phyloP scores from a whole-genome alignment of 108 stramenopile genomes.

The Ochromonas danica region DNA sequence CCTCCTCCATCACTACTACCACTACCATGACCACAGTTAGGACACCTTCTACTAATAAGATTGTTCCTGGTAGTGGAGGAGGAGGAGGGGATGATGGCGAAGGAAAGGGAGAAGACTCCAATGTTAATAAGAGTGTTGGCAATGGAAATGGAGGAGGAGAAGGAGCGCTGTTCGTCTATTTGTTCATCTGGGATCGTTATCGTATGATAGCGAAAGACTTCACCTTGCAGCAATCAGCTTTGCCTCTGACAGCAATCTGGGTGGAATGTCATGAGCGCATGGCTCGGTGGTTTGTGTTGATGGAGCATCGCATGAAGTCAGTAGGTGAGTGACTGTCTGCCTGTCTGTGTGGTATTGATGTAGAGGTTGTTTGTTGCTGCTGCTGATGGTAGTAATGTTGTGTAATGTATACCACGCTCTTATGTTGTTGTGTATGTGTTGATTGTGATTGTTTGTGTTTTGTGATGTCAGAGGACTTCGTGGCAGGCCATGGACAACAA shows the following conservation, averaged over 20 bases:
- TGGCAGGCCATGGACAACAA: conserved; percentile 7
- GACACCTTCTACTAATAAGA: too few relatives aligned
- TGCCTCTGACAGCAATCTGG: neutral
- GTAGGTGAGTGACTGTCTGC: conserved; percentile 1
- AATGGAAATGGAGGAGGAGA: neutral
- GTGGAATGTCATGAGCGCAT: conserved; percentile 34
- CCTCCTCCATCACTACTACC: too few relatives aligned
- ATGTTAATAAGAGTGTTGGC: neutral
- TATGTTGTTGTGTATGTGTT: too few relatives aligned
- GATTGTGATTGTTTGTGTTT: too few relatives aligned
- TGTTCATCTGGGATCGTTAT: conserved; percentile 31
- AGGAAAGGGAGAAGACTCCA: too few relatives aligned
- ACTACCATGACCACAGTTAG: too few relatives aligned
- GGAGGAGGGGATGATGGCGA: too few relatives aligned
- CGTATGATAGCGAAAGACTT: conserved; percentile 37
- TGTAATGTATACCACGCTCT: too few relatives aligned
- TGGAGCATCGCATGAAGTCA: conserved; percentile 19
- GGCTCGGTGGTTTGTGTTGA: conserved; percentile 22
- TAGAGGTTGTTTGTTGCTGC: too few relatives aligned
- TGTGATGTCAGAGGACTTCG: neutral
- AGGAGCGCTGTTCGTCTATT: conserved; percentile 1
- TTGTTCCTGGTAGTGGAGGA: too few relatives aligned
- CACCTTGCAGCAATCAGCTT: neutral
- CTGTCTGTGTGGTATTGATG: too few relatives aligned
- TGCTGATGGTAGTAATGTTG: too few relatives aligned